Conservation (phyloP, 306 rosid genomes). For the Quercus dentata region DNA sequence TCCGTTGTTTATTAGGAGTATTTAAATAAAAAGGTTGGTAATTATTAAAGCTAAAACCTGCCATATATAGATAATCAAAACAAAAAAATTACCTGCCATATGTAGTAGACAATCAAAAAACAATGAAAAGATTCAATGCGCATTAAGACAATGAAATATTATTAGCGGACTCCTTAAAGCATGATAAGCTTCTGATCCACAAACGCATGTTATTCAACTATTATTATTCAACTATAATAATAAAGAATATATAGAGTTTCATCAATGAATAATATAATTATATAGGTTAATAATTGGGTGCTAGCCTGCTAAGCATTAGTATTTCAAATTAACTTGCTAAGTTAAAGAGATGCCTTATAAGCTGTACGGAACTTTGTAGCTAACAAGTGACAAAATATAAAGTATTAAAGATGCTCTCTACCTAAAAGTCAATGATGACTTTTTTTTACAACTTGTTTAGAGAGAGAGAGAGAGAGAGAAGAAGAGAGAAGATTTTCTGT, state of each 20-base stretch:
- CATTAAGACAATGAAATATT: constrained; percentile 11
- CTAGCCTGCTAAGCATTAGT: not conserved
- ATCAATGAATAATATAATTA: not conserved
- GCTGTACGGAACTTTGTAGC: not conserved
- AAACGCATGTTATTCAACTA: constrained; percentile 1
- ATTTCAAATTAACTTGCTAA: not conserved
- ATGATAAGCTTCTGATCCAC: constrained; percentile 21
- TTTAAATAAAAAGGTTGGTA: no score
- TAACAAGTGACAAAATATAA: not conserved
- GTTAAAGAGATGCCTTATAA: not conserved
- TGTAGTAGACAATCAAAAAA: constrained; percentile 22
- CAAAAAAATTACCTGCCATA: not conserved
- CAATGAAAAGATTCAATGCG: constrained; percentile 20
- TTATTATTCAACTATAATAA: not conserved
- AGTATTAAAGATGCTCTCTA: not conserved
- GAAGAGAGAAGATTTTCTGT: not conserved
- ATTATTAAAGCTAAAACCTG: no score
- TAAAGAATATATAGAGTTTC: not conserved
- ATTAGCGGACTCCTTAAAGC: constrained; percentile 13
- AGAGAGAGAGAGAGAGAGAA: not conserved
- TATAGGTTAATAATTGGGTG: not conserved
- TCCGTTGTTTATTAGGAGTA: not conserved
- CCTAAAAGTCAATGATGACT: constrained; percentile 19
- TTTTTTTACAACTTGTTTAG: not conserved
- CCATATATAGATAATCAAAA: constrained; percentile 13